phyloP scores from a whole-genome alignment of 257 asterid species.

The Dorcoceras hygrometricum region DNA sequence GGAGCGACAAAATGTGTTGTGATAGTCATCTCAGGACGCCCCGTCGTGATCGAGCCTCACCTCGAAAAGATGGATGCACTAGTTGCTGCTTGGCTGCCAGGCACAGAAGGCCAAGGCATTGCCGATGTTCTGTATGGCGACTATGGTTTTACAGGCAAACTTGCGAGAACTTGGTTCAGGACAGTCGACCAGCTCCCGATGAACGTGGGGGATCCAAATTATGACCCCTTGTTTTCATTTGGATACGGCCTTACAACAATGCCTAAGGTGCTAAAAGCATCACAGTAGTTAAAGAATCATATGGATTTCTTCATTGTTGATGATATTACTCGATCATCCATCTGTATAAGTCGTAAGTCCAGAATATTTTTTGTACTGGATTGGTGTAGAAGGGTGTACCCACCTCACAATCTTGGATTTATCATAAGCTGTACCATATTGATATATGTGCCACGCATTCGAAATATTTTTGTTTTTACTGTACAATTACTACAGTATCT shows the following conservation, averaged over 20 bases:
- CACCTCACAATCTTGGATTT: too few relatives aligned
- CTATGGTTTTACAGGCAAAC: constrained; percentile 58
- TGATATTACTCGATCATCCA: background rate
- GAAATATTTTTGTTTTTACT: too few relatives aligned
- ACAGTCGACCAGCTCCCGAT: constrained; percentile 58
- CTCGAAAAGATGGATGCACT: constrained; percentile 45
- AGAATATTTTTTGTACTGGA: background rate
- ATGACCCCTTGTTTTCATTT: constrained; percentile 53
- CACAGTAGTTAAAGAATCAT: background rate
- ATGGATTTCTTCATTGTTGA: background rate
- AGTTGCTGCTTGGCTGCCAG: constrained; percentile 68
- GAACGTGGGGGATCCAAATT: constrained; percentile 57
- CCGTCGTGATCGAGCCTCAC: constrained; percentile 46
- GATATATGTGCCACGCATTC: too few relatives aligned
- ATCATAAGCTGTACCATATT: too few relatives aligned
- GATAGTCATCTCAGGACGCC: constrained; percentile 46
- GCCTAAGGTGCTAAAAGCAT: constrained; percentile 21
- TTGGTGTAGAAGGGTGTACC: background rate
- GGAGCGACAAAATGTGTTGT: constrained; percentile 43
- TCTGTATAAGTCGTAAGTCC: background rate
- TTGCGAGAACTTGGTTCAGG: constrained; percentile 58
- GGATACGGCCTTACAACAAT: constrained; percentile 46
- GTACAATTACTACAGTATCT: too few relatives aligned
- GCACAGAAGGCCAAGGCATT: constrained; percentile 60
- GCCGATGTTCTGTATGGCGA: constrained; percentile 60